These are phyloP conservation scores for Whalleya microplaca DNA, from an alignment of 2,329 filamentous ascomycete genomes.

Conservation along the genomic window DNA sequence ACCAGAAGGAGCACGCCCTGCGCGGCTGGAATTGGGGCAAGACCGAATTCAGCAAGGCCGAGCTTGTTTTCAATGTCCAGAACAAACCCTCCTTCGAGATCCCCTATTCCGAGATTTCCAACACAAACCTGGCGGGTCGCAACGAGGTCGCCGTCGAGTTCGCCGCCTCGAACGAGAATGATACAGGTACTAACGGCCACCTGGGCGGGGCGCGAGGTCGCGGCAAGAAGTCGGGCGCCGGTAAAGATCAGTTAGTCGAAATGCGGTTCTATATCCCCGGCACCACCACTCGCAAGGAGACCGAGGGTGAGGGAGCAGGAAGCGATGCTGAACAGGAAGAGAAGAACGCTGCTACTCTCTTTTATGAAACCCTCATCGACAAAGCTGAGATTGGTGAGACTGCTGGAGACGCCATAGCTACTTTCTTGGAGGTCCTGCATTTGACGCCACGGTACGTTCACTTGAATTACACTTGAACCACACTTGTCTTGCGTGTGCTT, in stretches of 20 bases:
- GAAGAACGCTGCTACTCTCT: conserved; percentile 94
- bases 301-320: conserved; percentile 73
- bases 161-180: conserved; percentile 70
- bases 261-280: conserved; percentile 99
- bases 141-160: conserved; percentile 98
- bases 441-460: conserved; percentile 79
- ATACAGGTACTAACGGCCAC: conserved; percentile 73
- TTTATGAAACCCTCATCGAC: conserved; percentile 97
- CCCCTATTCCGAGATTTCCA: conserved; percentile 95
- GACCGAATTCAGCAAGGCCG: conserved; percentile 92
- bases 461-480: conserved; percentile 3
- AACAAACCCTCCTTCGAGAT: conserved; percentile 97
- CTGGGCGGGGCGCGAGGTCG: conserved; percentile 74
- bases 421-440: conserved; percentile 94
- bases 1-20: conserved; percentile 90
- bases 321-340: conserved; percentile 74
- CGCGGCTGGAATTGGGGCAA: conserved; percentile 99
- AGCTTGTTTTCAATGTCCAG: conserved; percentile 94
- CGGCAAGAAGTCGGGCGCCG: conserved; percentile 87
- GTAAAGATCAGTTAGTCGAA: conserved; percentile 91
- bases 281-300: conserved; percentile 77
- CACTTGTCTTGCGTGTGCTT: background rate
- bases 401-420: conserved; percentile 97
- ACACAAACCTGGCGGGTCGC: conserved; percentile 95
- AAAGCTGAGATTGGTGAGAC: conserved; percentile 99